phyloP scores from a whole-genome alignment of 768 basidiomycete genomes.

The Kwoniella pini region DNA sequence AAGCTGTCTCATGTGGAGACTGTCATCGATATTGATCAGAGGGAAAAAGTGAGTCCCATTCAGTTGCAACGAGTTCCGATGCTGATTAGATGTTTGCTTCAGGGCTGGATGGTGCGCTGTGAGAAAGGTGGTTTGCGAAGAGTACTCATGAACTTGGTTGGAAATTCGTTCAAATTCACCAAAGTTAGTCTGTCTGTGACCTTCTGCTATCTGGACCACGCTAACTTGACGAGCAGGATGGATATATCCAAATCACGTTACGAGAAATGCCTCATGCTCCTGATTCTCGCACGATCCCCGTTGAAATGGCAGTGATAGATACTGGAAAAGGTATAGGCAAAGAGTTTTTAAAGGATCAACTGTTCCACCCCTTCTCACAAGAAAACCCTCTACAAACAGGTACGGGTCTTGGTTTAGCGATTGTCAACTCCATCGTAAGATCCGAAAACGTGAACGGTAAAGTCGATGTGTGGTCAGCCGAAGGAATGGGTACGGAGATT shows the following conservation, averaged over 20 bases:
- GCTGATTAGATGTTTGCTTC: not conserved
- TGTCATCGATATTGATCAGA: conserved; percentile 78
- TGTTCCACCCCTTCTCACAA: conserved; percentile 96
- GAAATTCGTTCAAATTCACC: conserved; percentile 92
- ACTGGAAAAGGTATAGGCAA: conserved; percentile 95
- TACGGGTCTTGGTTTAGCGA: conserved; percentile 89
- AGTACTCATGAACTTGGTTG: conserved; percentile 90
- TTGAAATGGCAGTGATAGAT: conserved; percentile 82
- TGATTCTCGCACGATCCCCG: conserved; percentile 61
- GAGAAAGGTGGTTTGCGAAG: conserved; percentile 91
- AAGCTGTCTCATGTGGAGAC: conserved; percentile 69
- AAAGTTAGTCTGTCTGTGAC: conserved; percentile 64
- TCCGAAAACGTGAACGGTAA: conserved; percentile 85
- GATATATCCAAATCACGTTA: conserved; percentile 81
- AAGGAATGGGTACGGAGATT: conserved; percentile 87
- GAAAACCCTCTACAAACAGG: conserved; percentile 92
- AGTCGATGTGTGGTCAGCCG: conserved; percentile 90
- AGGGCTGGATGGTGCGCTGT: conserved; percentile 85
- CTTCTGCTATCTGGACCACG: too few relatives aligned
- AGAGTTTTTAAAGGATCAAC: conserved; percentile 88
- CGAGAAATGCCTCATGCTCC: conserved; percentile 68
- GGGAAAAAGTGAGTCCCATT: conserved; percentile 62
- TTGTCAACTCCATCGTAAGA: conserved; percentile 87
- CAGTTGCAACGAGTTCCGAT: not conserved
- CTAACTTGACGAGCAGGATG: conserved; percentile 61